Percentiles rank a stretch among this genome's conserved stretches.
Evolutionary conservation across 768 basidiomycete species (phyloP).

Genomic region (Tubosaeta sp.): DNA sequence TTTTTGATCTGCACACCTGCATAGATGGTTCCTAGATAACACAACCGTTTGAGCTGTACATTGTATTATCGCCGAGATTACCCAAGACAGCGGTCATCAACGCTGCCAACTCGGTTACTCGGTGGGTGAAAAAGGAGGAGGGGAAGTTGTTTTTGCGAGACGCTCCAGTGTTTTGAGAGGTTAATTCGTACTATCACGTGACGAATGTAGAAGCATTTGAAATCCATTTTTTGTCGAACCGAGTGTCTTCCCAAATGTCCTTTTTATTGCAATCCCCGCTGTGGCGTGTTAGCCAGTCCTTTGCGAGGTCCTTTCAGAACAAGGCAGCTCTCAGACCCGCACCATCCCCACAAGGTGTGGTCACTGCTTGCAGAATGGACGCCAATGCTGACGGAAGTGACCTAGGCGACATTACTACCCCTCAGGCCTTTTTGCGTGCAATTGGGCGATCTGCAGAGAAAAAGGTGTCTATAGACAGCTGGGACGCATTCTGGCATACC

Average conservation of each 20-base stretch:
- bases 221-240: not conserved
- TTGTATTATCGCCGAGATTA: conserved; percentile 73
- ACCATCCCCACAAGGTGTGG: conserved; percentile 24
- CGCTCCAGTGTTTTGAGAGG: conserved; percentile 76
- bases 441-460: conserved; percentile 68
- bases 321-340: conserved; percentile 19
- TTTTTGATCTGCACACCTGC: not conserved
- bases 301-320: conserved; percentile 31
- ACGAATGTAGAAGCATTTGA: conserved; percentile 2
- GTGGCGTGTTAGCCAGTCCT: conserved; percentile 14
- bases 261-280: conserved; percentile 18
- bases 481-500: conserved; percentile 70
- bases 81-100: conserved; percentile 87
- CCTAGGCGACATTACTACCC: conserved; percentile 49
- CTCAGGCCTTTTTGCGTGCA: conserved; percentile 63
- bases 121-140: conserved; percentile 93
- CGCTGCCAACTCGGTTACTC: conserved; percentile 83
- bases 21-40: conserved; percentile 59
- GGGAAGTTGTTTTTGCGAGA: conserved; percentile 74
- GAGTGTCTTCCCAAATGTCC: conserved; percentile 19
- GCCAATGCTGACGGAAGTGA: conserved; percentile 5
- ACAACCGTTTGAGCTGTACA: conserved; percentile 88
- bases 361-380: not conserved
- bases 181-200: conserved; percentile 17
- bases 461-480: conserved; percentile 60